Conservation (phyloP, 2,329 filamentous ascomycete species). For the Chaetoscypha palmicola region DNA sequence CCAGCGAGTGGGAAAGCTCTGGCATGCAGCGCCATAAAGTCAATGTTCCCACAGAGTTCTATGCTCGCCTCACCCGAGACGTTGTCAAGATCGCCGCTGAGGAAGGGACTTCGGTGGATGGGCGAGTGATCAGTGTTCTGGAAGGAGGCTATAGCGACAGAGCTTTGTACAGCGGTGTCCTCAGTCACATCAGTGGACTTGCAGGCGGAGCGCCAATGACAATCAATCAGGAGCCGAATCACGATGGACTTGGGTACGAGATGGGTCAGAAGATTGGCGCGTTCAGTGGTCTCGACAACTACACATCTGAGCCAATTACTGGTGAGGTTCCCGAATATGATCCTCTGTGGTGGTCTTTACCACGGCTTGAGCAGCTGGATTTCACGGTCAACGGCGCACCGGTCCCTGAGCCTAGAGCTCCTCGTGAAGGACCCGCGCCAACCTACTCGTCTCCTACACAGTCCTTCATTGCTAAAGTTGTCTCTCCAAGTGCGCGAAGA, state of each 20-base stretch:
- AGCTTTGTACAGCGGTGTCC: conserved; percentile 76
- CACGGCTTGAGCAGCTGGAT: conserved; percentile 64
- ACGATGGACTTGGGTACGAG: conserved; percentile 47
- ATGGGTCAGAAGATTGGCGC: conserved; percentile 48
- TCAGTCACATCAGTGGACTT: conserved; percentile 85
- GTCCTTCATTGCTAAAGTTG: conserved; percentile 75
- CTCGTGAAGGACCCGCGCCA: conserved; percentile 49
- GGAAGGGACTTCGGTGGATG: conserved; percentile 68
- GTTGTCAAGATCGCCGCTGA: conserved; percentile 77
- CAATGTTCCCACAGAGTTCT: conserved; percentile 95
- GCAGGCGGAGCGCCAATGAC: conserved; percentile 45
- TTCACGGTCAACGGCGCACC: conserved; percentile 45
- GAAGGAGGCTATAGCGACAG: conserved; percentile 96
- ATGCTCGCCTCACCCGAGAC: conserved; percentile 82
- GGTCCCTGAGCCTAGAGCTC: conserved; percentile 44
- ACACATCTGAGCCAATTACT: conserved; percentile 8
- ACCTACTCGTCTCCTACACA: conserved; percentile 85
- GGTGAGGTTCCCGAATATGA: conserved; percentile 46
- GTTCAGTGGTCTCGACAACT: conserved; percentile 27
- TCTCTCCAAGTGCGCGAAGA: conserved; percentile 57
- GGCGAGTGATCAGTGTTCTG: conserved; percentile 83
- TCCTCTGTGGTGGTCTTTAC: conserved; percentile 62
- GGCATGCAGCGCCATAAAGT: conserved; percentile 96
- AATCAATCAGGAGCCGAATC: conserved; percentile 32
- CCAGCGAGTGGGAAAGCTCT: conserved; percentile 84